Evolutionary conservation across 345 rosid genomes (phyloP).

Genomic region (Aethionema arabicum): DNA sequence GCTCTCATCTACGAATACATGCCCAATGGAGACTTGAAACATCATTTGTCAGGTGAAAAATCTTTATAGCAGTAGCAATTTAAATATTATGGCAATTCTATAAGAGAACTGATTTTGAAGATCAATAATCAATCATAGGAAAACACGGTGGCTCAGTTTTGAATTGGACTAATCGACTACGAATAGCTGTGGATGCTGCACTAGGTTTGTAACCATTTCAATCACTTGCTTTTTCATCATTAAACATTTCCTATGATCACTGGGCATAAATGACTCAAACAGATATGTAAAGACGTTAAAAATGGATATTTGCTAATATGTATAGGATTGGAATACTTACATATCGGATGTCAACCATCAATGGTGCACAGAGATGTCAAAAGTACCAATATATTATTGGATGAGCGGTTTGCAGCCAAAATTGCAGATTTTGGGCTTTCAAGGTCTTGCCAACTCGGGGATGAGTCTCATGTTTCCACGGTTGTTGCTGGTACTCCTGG

Average conservation of each 20-base stretch:
- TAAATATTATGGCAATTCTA: background rate
- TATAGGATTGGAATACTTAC: conserved; percentile 21
- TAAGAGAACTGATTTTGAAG: background rate
- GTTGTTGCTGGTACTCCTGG: conserved; percentile 25
- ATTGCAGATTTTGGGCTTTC: conserved; percentile 33
- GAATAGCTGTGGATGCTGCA: conserved; percentile 39
- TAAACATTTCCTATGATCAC: background rate
- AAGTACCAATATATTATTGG: conserved; percentile 30
- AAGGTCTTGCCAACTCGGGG: conserved; percentile 25
- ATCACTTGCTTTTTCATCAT: background rate
- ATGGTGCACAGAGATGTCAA: conserved; percentile 28
- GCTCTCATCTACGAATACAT: conserved; percentile 43
- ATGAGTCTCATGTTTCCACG: conserved; percentile 12
- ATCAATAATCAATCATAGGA: background rate
- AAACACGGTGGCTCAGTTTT: conserved; percentile 2
- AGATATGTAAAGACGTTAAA: background rate
- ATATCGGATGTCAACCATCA: conserved; percentile 17
- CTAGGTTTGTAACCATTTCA: conserved; percentile 11
- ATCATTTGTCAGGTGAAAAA: conserved; percentile 25
- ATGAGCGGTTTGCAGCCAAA: conserved; percentile 43
- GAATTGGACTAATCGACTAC: conserved; percentile 41
- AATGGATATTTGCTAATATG: background rate
- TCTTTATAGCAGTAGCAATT: background rate
- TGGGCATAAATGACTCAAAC: background rate
- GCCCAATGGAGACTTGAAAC: conserved; percentile 23